Evolutionary conservation across 768 basidiomycete species (phyloP), one percentile per base, ranked within the genome.

Genomic region (Naganishia randhawae): DNA sequence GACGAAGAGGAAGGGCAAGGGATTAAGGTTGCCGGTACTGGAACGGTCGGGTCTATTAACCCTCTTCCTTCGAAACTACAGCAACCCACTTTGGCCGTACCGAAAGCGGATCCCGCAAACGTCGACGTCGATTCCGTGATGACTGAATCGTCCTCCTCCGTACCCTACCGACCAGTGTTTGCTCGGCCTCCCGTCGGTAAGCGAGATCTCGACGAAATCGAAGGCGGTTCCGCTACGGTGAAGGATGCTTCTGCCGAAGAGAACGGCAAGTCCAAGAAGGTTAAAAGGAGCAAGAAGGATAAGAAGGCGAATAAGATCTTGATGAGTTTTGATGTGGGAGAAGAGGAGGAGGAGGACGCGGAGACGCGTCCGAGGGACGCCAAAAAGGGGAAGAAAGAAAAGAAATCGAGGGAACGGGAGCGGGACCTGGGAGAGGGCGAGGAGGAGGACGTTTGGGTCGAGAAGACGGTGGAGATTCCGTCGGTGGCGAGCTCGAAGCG

Each of bases 261-360:
- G 14, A 45, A 45, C 8, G 35, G 17, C 3, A 53, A 80, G 50
- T 39, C 73, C 52, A 70, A 71, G 41, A 78, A 79, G 64, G 83
- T 84, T 1, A 84, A 84, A 62, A 74, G 76, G 37, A 81, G 81
- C 63, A 81, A 80, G 55, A 81, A 80, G 65, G 70, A 76, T 16
- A 78, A 80, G 42, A 86, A 85, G 75, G 82, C 85, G 64, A 82
- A 84, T 50, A 84, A 83, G 66, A 76, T 84, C 4, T 82, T 90
- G 9, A 84, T 93, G 37, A 90, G 89, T 9, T 93, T 94, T 75
- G 87, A 86, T 66, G 82, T 89, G 11, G 78, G 74, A 27, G 77
- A 76, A 32, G 77, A 74, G 17, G 76, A 65, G 35, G 80, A 74
- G 67, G 91, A 89, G 22, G 74, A 76, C 27, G 83, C 81, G 8